phyloP scores from a whole-genome alignment of 1,284 basidiomycete species.

The Clitocybe nebularis region DNA sequence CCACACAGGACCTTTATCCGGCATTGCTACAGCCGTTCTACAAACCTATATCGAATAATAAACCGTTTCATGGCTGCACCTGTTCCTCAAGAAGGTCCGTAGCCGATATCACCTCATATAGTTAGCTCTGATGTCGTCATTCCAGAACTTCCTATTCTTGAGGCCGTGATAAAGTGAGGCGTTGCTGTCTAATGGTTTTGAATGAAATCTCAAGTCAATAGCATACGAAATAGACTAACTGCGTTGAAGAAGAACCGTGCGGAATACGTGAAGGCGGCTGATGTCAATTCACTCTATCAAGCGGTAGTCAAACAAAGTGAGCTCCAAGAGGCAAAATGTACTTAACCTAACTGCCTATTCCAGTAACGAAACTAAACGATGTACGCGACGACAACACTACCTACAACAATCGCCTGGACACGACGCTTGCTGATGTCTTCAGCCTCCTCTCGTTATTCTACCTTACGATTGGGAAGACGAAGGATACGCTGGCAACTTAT shows the following conservation, averaged over 20 bases:
- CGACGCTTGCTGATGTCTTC: constrained; percentile 91
- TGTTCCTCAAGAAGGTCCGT: constrained; percentile 72
- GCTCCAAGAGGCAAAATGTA: constrained; percentile 14
- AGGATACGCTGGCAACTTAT: constrained; percentile 89
- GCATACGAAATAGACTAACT: constrained; percentile 88
- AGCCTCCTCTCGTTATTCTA: constrained; percentile 89
- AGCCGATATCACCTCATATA: constrained; percentile 3
- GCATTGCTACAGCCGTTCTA: no score
- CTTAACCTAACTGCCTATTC: constrained; percentile 1
- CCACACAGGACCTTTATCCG: no score
- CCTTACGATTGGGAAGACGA: constrained; percentile 90
- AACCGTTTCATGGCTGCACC: constrained; percentile 49
- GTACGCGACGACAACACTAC: constrained; percentile 78
- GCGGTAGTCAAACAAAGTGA: constrained; percentile 92
- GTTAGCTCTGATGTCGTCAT: constrained; percentile 17
- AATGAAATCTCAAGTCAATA: constrained; percentile 27
- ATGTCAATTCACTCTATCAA: constrained; percentile 93
- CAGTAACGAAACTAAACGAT: constrained; percentile 90
- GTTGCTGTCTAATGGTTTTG: constrained; percentile 9
- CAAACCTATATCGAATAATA: no score
- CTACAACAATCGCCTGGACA: constrained; percentile 88
- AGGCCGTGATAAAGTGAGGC: constrained; percentile 86
- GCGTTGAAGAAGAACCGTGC: constrained; percentile 87
- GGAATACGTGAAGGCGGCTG: constrained; percentile 87
- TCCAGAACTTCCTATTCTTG: constrained; percentile 88